Evolutionary conservation across 192 early-diverging fungal species (phyloP).

Genomic region (Diversispora epigaea): DNA sequence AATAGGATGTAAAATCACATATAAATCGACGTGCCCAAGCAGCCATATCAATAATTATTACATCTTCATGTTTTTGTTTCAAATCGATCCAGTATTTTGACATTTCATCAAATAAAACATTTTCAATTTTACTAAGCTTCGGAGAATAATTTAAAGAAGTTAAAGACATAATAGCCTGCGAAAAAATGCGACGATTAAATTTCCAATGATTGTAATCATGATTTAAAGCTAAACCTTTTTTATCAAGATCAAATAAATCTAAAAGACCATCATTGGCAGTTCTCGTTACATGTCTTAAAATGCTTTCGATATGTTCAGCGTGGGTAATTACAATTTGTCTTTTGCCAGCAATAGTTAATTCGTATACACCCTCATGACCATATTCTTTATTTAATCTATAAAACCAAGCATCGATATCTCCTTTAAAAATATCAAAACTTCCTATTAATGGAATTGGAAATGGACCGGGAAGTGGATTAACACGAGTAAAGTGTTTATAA

Average conservation of each 20-base stretch:
- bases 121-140: not conserved
- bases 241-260: conserved; percentile 4
- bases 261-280: conserved; percentile 18
- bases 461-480: conserved; percentile 23
- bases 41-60: not conserved
- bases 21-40: conserved; percentile 30
- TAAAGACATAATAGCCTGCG: not conserved
- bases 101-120: conserved; percentile 27
- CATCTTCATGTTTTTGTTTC: not conserved
- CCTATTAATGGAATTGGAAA: conserved; percentile 24
- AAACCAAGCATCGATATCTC: conserved; percentile 20
- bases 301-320: conserved; percentile 2
- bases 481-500: conserved; percentile 21
- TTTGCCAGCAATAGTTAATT: conserved; percentile 6
- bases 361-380: conserved; percentile 21
- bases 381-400: not conserved
- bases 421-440: conserved; percentile 8
- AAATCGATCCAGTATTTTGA: not conserved
- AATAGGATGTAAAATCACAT: conserved; percentile 8
- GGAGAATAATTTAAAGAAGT: not conserved
- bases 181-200: conserved; percentile 15
- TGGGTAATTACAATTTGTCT: conserved; percentile 13
- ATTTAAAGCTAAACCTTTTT: not conserved
- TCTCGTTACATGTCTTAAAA: conserved; percentile 8
- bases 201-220: not conserved